Evolutionary conservation across 2,329 filamentous ascomycete species (phyloP).

Genomic region (Hortaea werneckii): DNA sequence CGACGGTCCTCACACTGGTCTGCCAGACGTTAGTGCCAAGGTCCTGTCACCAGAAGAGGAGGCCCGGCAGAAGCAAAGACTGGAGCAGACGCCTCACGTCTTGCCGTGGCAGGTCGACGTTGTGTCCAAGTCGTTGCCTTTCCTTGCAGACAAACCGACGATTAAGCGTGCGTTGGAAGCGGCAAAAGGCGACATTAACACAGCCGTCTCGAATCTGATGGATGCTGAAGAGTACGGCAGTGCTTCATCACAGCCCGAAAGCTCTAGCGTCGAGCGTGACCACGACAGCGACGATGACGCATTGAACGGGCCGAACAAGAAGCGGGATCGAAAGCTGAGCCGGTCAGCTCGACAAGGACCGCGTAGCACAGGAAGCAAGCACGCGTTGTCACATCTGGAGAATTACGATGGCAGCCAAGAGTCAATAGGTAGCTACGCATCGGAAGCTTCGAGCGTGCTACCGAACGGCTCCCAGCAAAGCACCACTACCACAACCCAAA

Average conservation of each 20-base stretch:
- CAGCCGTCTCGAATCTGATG: slow-evolving; percentile 42
- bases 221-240: slow-evolving; percentile 37
- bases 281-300: slow-evolving; percentile 41
- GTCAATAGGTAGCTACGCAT: slow-evolving; percentile 24
- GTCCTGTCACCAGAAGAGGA: slow-evolving; percentile 32
- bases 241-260: slow-evolving; percentile 34
- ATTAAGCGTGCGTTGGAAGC: slow-evolving; percentile 45
- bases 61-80: slow-evolving; percentile 26
- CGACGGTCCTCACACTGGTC: slow-evolving; percentile 48
- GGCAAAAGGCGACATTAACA: slow-evolving; percentile 44
- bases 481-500: slow-evolving; percentile 9
- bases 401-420: slow-evolving; percentile 25
- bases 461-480: slow-evolving; percentile 19
- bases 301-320: slow-evolving; percentile 41
- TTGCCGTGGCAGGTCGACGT: slow-evolving; percentile 47
- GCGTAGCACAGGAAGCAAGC: slow-evolving; percentile 16
- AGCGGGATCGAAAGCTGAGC: slow-evolving; percentile 37
- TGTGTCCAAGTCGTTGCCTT: slow-evolving; percentile 43
- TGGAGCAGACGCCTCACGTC: slow-evolving; percentile 31
- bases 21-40: slow-evolving; percentile 37
- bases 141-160: slow-evolving; percentile 38
- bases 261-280: slow-evolving; percentile 42
- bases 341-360: slow-evolving; percentile 29
- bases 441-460: slow-evolving; percentile 19
- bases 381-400: slow-evolving; percentile 22